Conservation (phyloP, 2,329 filamentous ascomycete genomes). For the Aspergillus pseudoglaucus region DNA sequence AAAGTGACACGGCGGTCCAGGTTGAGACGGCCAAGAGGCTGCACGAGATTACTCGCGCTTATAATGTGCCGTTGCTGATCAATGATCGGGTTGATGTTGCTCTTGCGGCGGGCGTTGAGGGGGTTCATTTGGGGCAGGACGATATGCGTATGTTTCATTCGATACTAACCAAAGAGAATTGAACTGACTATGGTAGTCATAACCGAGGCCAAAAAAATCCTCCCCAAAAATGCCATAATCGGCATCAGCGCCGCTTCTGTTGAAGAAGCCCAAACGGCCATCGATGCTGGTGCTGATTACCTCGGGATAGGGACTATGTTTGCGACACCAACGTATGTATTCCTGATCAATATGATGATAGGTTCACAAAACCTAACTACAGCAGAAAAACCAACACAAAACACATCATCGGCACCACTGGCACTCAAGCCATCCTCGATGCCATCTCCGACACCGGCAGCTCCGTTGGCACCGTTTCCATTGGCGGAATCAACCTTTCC, state of each 20-base stretch:
- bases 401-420: constrained; percentile 66
- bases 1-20: constrained; percentile 63
- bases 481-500: constrained; percentile 75
- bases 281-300: constrained; percentile 75
- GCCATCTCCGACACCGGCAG: constrained; percentile 47
- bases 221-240: constrained; percentile 74
- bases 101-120: constrained; percentile 76
- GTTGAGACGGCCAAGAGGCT: constrained; percentile 65
- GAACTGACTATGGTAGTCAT: constrained; percentile 43
- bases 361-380: constrained; percentile 7
- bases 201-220: constrained; percentile 59
- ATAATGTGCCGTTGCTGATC: constrained; percentile 74
- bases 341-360: no score
- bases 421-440: constrained; percentile 60
- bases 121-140: constrained; percentile 92
- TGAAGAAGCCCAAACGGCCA: constrained; percentile 66
- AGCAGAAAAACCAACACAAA: constrained; percentile 79
- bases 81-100: constrained; percentile 92
- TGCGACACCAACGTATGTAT: constrained; percentile 66
- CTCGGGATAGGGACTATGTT: constrained; percentile 87
- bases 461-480: constrained; percentile 60
- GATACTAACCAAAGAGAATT: background rate
- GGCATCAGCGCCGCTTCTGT: constrained; percentile 76
- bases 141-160: constrained; percentile 61
- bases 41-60: constrained; percentile 61